phyloP scores from a whole-genome alignment of 441 rosid species.

The Kokia cookei region DNA sequence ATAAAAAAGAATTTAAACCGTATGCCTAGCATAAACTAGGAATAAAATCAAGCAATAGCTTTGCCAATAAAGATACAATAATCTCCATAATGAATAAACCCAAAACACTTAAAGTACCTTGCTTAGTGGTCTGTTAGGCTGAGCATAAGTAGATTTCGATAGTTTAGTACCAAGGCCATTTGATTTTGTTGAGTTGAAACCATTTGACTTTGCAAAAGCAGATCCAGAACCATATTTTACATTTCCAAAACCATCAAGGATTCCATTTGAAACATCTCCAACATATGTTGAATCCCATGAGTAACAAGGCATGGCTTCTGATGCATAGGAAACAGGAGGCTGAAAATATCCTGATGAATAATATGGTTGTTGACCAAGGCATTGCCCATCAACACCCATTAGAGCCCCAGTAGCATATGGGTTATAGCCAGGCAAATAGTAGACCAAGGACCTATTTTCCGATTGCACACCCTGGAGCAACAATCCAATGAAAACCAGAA shows the following conservation, averaged over 20 bases:
- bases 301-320: constrained; percentile 37
- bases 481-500: constrained; percentile 10
- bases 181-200: constrained; percentile 22
- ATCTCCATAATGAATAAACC: neutral
- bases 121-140: constrained; percentile 26
- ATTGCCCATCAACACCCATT: constrained; percentile 37
- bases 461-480: constrained; percentile 38
- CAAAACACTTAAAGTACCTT: constrained; percentile 28
- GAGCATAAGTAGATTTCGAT: constrained; percentile 20
- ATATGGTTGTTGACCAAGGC: constrained; percentile 39
- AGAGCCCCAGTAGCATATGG: constrained; percentile 36
- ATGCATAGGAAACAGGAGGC: constrained; percentile 45
- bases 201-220: constrained; percentile 26
- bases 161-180: constrained; percentile 29
- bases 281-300: constrained; percentile 43
- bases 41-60: neutral
- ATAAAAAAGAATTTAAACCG: neutral
- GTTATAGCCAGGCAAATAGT: constrained; percentile 44
- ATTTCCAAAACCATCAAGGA: constrained; percentile 23
- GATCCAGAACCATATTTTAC: constrained; percentile 22
- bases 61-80: neutral
- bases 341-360: constrained; percentile 42
- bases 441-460: constrained; percentile 37
- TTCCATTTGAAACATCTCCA: constrained; percentile 32
- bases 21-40: neutral